Base-by-base conservation (phyloP, 148 eudicot genomes). In the Cornus florida region DNA sequence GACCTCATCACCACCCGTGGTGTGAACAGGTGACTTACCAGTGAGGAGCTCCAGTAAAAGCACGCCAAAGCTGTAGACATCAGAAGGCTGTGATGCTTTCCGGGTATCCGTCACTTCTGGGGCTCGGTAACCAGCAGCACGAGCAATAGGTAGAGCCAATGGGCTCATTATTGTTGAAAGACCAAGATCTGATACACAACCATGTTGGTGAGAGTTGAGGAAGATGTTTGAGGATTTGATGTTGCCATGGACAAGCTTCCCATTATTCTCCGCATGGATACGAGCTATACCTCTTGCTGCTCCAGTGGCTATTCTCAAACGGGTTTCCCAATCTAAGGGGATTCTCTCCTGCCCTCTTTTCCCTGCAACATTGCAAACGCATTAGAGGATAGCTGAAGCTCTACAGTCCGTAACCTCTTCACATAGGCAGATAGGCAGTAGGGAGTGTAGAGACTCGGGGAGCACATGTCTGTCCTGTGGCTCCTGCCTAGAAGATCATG, bases 51-150 rank as follows among this genome's bases (percentile, higher is more conserved):
- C 98, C 10, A 95, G 88, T 69, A 95, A 73, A 31, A 95, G 77
- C 17, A 95, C 97, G 11, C 98, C 98, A 67, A 95, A 95, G 80
- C 97, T 91, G 87, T 91, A 95, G 39, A 91, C 94, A 69, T 95
- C 98, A 2, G 95, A 90, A 7, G 92, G 78, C 71, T 93, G 98
- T 71, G 91, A 78, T 38, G 96, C 80, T 77, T 93, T 92, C 39
- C 96, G 78, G 2, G 97, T 88, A 83, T 95, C 98, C 2, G 88
- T 82, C 65, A 92, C 87, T 84, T 95, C 96, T 33, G 98, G 97
- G 7, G 98, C 97, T 17, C 96, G 93, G 69, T 90, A 95, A 8
- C 95, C 98, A 3, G 98, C 87, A 46, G 95, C 94, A 12, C 97
- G 94, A 16, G 95, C 89, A 19, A 86, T 88, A 10, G 94, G 95